A percentile compares a stretch with the other conserved stretches of the same genome.
phyloP scores from a whole-genome alignment of 192 early-diverging fungal genomes.

The Pilaira anomala region DNA sequence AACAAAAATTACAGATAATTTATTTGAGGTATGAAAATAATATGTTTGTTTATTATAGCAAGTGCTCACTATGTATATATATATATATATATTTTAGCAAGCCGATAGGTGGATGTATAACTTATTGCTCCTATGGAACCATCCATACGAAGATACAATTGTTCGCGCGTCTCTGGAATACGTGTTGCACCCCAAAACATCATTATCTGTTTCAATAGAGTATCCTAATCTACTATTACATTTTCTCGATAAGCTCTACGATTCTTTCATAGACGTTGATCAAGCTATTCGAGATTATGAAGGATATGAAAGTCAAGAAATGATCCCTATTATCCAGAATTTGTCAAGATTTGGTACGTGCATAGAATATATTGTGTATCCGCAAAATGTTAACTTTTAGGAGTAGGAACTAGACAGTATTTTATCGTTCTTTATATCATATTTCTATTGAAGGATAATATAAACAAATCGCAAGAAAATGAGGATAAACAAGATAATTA shows the following conservation, averaged over 20 bases:
- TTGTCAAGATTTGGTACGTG: conserved; percentile 6
- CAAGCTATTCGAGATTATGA: neutral
- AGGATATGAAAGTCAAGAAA: neutral
- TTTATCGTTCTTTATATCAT: conserved; percentile 6
- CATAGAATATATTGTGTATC: no score
- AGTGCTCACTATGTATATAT: neutral
- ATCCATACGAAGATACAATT: neutral
- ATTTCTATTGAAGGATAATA: neutral
- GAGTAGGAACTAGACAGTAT: neutral
- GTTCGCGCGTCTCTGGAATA: neutral
- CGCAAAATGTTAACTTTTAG: no score
- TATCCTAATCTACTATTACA: conserved; percentile 5
- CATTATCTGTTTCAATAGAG: neutral
- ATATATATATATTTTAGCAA: neutral
- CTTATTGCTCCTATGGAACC: conserved; percentile 1
- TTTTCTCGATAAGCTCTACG: neutral
- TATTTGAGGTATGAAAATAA: conserved; percentile 6
- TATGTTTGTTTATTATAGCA: neutral
- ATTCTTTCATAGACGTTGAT: neutral
- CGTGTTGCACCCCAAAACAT: neutral
- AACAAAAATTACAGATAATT: neutral
- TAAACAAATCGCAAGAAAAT: neutral
- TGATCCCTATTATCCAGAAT: neutral
- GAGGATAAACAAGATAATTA: neutral
- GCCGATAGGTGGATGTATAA: conserved; percentile 12